Evolutionary conservation across 345 rosid genomes (phyloP).

Genomic region (Eucalyptus victrix): DNA sequence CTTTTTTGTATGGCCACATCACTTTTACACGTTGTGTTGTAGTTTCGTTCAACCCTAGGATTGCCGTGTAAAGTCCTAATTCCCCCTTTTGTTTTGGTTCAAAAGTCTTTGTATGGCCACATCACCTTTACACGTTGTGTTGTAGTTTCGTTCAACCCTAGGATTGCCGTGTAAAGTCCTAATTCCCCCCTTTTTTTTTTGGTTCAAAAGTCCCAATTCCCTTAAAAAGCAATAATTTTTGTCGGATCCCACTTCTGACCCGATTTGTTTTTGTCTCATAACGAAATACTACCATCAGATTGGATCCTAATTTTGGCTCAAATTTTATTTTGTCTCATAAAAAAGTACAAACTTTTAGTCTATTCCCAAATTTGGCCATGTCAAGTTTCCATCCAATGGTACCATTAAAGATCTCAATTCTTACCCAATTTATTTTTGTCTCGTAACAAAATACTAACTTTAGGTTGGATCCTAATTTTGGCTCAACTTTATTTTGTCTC

Average conservation of each 20-base stretch:
- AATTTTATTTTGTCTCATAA: too few relatives aligned
- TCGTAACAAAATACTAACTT: too few relatives aligned
- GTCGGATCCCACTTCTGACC: too few relatives aligned
- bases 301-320: not conserved
- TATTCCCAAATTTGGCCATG: too few relatives aligned
- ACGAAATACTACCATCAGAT: fast-evolving
- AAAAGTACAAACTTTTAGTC: fast-evolving
- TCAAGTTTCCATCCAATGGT: fast-evolving
- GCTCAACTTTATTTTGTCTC: too few relatives aligned
- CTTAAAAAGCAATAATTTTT: not conserved
- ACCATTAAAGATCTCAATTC: not conserved
- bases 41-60: too few relatives aligned
- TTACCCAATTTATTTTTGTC: too few relatives aligned
- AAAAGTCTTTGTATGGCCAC: not conserved
- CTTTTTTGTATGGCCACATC: not conserved
- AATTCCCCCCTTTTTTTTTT: not conserved
- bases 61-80: too few relatives aligned
- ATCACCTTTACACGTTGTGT: not conserved
- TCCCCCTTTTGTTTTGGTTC: too few relatives aligned
- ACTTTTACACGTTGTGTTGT: too few relatives aligned
- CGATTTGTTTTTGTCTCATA: too few relatives aligned
- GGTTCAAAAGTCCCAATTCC: not conserved
- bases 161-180: not conserved
- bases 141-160: fast-evolving
- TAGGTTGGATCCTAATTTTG: too few relatives aligned